Base-by-base conservation (phyloP, 2,329 filamentous ascomycete genomes). In the Claviceps sp. region DNA sequence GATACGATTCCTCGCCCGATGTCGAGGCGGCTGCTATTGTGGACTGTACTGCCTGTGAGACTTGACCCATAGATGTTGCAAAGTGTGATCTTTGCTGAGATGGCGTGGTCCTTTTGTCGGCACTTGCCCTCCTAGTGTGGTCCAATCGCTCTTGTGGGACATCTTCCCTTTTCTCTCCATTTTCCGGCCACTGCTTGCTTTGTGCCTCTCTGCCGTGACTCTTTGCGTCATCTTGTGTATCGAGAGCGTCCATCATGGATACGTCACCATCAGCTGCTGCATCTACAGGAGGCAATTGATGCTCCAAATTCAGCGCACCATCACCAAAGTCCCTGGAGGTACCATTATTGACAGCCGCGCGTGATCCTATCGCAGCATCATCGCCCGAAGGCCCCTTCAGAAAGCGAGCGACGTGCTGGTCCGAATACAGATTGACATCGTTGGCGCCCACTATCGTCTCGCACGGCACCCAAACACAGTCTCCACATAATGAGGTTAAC, bases 401-500 rank as follows among this genome's bases (percentile, higher is more conserved):
- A 50, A 68, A 65, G 40, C 64, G 67, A 22, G 67, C 65, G 8
- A 73, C 64, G 47, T 71, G 68, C 20, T 72, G 67, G 50, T 78
- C 71, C 47, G 70, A 71, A 56, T 76, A 84, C 2, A 82, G 63
- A 38, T 76, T 70, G 50, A 73, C 66, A 58, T 84, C 79, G 57
- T 78, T 71, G 5, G 75, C 68, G 1, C 74, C 74, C 39, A 81
- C 67, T 67, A 83, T 76, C 56, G 72, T 68, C 46, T 74, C 73
- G 60, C 79, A 82, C 7, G 80, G 79, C 45, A 77, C 74, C 80
- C 81, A 84, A 14, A 79, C 80, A 55, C 82, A 79, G 63, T 94
- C 88, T 36, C 88, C 88, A 47, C 85, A 80, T 8, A 93, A 74
- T 56, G 79, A 79, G 36, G 83, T 85, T 57, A 88, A 75, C 49